A percentile compares a stretch with the other conserved stretches of the same genome.
phyloP scores from a whole-genome alignment of 352 stramenopile genomes.

The Phytophthora cryptogea region DNA sequence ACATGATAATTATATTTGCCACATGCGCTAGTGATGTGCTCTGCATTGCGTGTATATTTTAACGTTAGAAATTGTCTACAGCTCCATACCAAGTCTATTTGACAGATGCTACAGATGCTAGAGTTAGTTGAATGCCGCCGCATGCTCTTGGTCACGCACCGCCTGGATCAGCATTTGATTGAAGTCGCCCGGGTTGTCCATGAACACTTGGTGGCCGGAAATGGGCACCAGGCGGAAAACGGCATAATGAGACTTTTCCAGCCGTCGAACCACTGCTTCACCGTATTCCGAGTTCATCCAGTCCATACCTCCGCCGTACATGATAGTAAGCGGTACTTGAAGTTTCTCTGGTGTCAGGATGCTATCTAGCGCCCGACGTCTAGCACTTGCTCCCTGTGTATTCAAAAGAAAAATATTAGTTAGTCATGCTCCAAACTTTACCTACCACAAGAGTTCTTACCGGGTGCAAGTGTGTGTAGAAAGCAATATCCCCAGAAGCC shows the following conservation, averaged over 20 bases:
- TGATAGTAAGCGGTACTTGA: slow-evolving; percentile 75
- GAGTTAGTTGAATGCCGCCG: slow-evolving; percentile 27
- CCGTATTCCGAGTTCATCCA: slow-evolving; percentile 81
- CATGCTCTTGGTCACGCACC: slow-evolving; percentile 66
- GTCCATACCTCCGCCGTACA: slow-evolving; percentile 77
- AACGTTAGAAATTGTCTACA: slow-evolving; percentile 15
- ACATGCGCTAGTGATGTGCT: slow-evolving; percentile 10
- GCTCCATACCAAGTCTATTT: slow-evolving; percentile 23
- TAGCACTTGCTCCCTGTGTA: slow-evolving; percentile 53
- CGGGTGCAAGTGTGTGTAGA: slow-evolving; percentile 80
- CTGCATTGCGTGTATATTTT: too few species aligned
- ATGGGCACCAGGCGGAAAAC: slow-evolving; percentile 68
- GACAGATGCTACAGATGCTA: slow-evolving; percentile 12
- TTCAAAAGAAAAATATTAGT: slow-evolving; percentile 9
- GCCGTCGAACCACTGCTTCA: slow-evolving; percentile 53
- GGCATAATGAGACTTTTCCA: slow-evolving; percentile 70
- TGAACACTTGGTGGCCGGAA: slow-evolving; percentile 83
- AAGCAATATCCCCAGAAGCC: slow-evolving; percentile 67
- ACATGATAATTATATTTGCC: slow-evolving; percentile 28
- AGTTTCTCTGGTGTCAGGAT: slow-evolving; percentile 59
- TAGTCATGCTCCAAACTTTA: not conserved
- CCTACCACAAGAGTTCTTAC: slow-evolving; percentile 26
- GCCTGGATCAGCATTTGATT: slow-evolving; percentile 74
- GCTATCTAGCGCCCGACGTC: slow-evolving; percentile 48
- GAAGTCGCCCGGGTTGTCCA: slow-evolving; percentile 84